Base-by-base conservation (phyloP, 2,329 filamentous ascomycete species). In the Microascus cirrosus region DNA sequence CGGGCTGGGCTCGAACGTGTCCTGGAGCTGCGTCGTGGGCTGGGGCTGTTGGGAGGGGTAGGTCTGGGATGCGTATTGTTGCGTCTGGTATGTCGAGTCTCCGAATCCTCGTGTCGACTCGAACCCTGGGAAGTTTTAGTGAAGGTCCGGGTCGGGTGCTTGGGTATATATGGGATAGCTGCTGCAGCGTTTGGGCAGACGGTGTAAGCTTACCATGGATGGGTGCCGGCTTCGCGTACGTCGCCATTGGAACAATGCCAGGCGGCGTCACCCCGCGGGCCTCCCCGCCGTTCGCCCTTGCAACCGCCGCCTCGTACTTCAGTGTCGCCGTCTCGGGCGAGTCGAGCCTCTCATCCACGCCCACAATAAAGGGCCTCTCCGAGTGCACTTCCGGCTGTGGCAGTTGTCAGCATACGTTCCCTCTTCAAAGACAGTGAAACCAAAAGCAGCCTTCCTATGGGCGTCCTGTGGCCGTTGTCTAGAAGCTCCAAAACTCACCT, bases 191-290 rank as follows among this genome's bases (percentile, higher is more conserved):
- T 55, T 20, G n/a, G 34, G 4, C n/a, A 18, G 18, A 20, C 11
- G 34, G 22, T 51, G 24, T n/a, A 20, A 25, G 32, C 53, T 35
- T 77, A 95, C 91, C 88, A 74, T 93, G 87, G 76, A 92, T 82
- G 71, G 86, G 87, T 71, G 86, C 79, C 73, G 85, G 79, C 74
- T 95, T 95, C 79, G 90, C 92, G 74, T 86, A 86, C 72, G 72
- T 65, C 53, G 72, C 71, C 72, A 74, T 74, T 18, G 71, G 36
- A n/a, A 42, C 65, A 54, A 70, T 61, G 62, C 64, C 65, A 61
- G 68, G 77, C 69, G 79, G 77, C 74, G 75, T 83, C 73, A 77
- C 83, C 78, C 77, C 75, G 66, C 71, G 72, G 70, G 74, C 74
- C 71, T 74, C 75, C 70, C 77, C 77, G 66, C 77, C 77, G 74